These are phyloP conservation scores for Pythium phragmiticola DNA, from an alignment of 352 stramenopile species.

Conservation along the genomic window DNA sequence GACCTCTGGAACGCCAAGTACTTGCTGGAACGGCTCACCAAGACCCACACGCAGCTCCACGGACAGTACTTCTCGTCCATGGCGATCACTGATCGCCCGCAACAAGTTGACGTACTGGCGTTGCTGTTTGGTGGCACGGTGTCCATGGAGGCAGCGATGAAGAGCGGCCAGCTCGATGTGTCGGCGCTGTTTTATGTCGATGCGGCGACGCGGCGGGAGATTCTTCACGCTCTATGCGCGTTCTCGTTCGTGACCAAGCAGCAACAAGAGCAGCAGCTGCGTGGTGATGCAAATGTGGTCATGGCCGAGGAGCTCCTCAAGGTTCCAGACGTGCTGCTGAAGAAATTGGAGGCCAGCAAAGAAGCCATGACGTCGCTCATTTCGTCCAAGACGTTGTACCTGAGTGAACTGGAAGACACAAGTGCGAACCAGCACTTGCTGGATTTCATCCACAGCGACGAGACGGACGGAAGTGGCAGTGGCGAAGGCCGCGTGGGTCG, in stretches of 20 bases:
- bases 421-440: constrained; percentile 33
- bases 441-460: constrained; percentile 33
- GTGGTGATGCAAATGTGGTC: constrained; percentile 22
- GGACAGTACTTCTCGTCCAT: constrained; percentile 28
- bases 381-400: constrained; percentile 68
- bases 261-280: constrained; percentile 28
- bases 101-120: constrained; percentile 65
- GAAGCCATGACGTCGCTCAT: constrained; percentile 51
- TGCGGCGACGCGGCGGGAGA: constrained; percentile 55
- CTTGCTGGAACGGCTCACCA: constrained; percentile 62
- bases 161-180: constrained; percentile 69
- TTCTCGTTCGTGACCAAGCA: constrained; percentile 69
- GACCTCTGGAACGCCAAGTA: constrained; percentile 74
- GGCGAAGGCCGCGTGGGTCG: constrained; percentile 25
- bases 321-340: constrained; percentile 55
- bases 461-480: constrained; percentile 26
- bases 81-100: constrained; percentile 3
- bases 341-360: constrained; percentile 60
- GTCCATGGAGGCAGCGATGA: constrained; percentile 81
- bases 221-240: constrained; percentile 78
- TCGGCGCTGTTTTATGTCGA: constrained; percentile 79
- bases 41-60: constrained; percentile 28
- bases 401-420: constrained; percentile 49
- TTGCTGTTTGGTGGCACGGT: constrained; percentile 67
- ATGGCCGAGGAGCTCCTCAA: constrained; percentile 74